Conservation (phyloP, 768 basidiomycete genomes). For the Daedalea quercina region DNA sequence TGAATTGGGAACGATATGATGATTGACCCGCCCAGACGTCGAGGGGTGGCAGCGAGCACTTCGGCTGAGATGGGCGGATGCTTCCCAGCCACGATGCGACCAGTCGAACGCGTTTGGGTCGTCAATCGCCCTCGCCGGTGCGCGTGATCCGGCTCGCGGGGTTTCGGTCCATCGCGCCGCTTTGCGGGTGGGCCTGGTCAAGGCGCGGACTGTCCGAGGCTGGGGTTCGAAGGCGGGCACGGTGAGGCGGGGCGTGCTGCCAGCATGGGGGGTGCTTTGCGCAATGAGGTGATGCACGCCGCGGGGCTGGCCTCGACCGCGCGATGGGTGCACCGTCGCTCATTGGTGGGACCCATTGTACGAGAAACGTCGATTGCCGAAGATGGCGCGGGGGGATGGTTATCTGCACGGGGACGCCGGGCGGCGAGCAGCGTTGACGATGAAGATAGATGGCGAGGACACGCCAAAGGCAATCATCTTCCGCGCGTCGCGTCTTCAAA, state of each 20-base stretch:
- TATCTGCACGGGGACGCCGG: background rate
- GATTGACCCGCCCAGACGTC: no score
- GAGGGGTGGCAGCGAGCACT: no score
- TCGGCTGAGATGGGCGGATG: no score
- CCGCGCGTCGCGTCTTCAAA: no score
- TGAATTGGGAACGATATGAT: no score
- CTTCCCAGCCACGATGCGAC: no score
- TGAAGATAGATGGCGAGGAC: background rate
- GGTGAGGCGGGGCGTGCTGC: background rate
- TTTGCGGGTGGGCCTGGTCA: no score
- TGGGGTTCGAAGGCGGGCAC: background rate
- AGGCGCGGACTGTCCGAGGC: background rate
- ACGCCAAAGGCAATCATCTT: no score
- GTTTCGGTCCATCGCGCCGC: no score
- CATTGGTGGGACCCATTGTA: constrained; percentile 1
- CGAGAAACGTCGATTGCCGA: constrained; percentile 9
- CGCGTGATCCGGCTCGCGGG: no score
- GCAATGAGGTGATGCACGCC: background rate
- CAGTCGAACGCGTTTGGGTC: no score
- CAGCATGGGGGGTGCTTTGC: background rate
- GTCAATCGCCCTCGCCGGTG: no score
- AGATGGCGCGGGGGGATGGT: background rate
- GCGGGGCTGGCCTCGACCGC: background rate
- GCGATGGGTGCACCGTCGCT: background rate
- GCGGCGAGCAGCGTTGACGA: background rate